Evolutionary conservation across 2,329 filamentous ascomycete genomes (phyloP), one percentile per base, ranked within the genome.

Genomic region (Thyridium curvatum): DNA sequence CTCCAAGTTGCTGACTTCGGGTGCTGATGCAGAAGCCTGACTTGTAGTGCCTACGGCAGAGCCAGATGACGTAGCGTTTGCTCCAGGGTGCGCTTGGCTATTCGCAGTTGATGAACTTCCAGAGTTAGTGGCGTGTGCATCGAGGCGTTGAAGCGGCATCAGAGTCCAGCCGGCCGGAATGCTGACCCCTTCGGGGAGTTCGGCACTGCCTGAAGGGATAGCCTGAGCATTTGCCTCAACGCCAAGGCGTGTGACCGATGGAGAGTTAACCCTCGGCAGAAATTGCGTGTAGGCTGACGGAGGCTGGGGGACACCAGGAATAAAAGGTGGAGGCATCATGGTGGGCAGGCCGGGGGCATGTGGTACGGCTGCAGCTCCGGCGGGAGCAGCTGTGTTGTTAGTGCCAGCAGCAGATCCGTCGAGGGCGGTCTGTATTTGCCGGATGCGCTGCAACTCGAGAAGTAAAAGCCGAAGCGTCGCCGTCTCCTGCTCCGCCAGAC

Each of bases 381-480:
- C 18, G 34, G 42, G 26, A 37, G 34, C n/a, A 13, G 33, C 8
- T 13, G 35, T 34, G 33, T 13, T 32, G 40, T 15, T 42, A 29
- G 42, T 13, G 38, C 39, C 9, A 37, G 18, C 9, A 36, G 48
- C 36, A 45, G 14, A 31, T 44, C 41, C 12, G 35, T 35, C 14
- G 41, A 34, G 14, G 38, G 32, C 29, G 40, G 41, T 21, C 40
- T 74, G 71, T 30, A 64, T 46, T 44, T 67, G 69, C 17, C 83
- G 79, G 39, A 90, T 65, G 43, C 82, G 74, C 28, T 75, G 67
- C 36, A 93, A 58, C 55, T 93, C 86, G 15, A 65, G 62, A 43
- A 85, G 74, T 43, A 93, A 66, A 13, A 79, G 63, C 38, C 82
- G 74, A n/a, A 89, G 65, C n/a, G 77, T 64, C 35, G 79, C 72